Percentiles rank a stretch among this genome's conserved stretches.
phyloP scores from a whole-genome alignment of 1,284 basidiomycete species.

The Ceratobasidium sp. region DNA sequence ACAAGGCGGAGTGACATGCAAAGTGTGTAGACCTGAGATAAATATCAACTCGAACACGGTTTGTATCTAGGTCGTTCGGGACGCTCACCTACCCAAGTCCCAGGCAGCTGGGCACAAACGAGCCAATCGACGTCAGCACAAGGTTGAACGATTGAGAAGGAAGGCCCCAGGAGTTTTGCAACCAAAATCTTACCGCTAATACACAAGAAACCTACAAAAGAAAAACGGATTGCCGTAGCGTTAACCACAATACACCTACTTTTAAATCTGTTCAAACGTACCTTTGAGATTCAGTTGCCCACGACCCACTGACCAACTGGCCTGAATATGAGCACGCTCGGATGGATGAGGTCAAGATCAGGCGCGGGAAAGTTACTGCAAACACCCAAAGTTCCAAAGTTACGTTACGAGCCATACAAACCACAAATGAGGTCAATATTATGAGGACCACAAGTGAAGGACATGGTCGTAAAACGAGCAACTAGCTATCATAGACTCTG shows the following conservation, averaged over 20 bases:
- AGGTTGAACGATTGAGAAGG: background rate
- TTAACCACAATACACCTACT: background rate
- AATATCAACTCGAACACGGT: background rate
- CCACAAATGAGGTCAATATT: background rate
- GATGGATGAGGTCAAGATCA: background rate
- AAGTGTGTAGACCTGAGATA: slow-evolving; percentile 20
- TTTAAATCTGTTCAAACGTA: background rate
- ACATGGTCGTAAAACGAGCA: slow-evolving; percentile 97
- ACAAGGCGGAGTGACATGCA: slow-evolving; percentile 39
- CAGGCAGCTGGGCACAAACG: background rate
- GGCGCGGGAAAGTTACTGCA: slow-evolving; percentile 4
- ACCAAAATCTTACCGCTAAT: background rate
- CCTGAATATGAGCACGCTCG: background rate
- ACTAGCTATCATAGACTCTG: slow-evolving; percentile 72
- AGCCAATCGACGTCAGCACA: background rate
- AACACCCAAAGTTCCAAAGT: background rate
- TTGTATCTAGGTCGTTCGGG: background rate
- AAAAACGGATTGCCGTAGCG: background rate
- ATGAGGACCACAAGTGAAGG: slow-evolving; percentile 78
- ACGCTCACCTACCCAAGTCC: slow-evolving; percentile 10
- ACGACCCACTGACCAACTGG: background rate
- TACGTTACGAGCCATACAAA: slow-evolving; percentile 11
- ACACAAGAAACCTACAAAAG: background rate
- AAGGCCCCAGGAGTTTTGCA: background rate
- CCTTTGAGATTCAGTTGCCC: background rate